Percentiles rank a stretch among this genome's conserved stretches.
Evolutionary conservation across 2,329 filamentous ascomycete genomes (phyloP).

Genomic region (Lasiodiplodia gonubiensis): DNA sequence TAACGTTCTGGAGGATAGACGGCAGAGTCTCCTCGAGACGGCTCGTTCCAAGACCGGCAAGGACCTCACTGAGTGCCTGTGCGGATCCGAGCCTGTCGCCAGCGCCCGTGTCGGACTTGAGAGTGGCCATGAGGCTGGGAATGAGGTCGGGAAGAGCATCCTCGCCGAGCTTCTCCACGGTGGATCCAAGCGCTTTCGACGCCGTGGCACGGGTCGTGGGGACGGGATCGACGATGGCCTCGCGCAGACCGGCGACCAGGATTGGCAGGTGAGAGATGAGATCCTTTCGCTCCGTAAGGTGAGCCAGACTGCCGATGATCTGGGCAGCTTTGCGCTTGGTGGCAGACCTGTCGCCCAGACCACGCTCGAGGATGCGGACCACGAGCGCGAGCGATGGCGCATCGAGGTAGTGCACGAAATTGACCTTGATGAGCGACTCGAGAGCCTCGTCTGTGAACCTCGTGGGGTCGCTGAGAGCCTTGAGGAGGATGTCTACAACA

Average conservation of each 20-base stretch:
- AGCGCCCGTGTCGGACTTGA: constrained; percentile 95
- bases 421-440: constrained; percentile 95
- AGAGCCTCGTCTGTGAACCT: constrained; percentile 96
- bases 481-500: constrained; percentile 87
- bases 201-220: constrained; percentile 95
- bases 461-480: constrained; percentile 95
- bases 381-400: constrained; percentile 93
- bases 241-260: constrained; percentile 84
- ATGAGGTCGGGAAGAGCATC: constrained; percentile 97
- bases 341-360: constrained; percentile 85
- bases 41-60: constrained; percentile 89
- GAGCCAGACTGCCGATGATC: constrained; percentile 96
- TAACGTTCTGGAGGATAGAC: constrained; percentile 94
- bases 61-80: constrained; percentile 93
- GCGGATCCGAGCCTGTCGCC: constrained; percentile 95
- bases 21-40: constrained; percentile 94
- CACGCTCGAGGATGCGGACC: constrained; percentile 92
- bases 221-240: constrained; percentile 92
- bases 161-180: constrained; percentile 98
- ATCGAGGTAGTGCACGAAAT: constrained; percentile 97
- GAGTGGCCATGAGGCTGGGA: constrained; percentile 93
- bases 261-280: constrained; percentile 89
- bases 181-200: constrained; percentile 90
- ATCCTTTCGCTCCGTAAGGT: constrained; percentile 95
- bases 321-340: constrained; percentile 97